Conservation (phyloP, 257 asterid genomes). For the Hygrophila difformis region DNA sequence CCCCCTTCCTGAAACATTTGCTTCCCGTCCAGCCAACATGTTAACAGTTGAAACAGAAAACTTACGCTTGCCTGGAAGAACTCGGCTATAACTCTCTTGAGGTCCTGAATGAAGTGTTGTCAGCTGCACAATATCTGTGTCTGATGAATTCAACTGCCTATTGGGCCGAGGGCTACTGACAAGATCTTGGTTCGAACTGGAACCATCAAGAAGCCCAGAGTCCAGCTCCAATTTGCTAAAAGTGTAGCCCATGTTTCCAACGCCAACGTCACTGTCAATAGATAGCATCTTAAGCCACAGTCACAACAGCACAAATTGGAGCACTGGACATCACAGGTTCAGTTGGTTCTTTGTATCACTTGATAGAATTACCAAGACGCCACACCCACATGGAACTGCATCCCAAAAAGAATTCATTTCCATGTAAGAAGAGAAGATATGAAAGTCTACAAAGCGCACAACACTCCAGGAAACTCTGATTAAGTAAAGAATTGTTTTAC, state of each 20-base stretch:
- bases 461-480: too few species aligned
- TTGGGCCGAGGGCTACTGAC: slow-evolving; percentile 18
- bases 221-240: slow-evolving; percentile 55
- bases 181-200: slow-evolving; percentile 42
- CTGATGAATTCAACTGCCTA: slow-evolving; percentile 30
- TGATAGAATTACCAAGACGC: slow-evolving; percentile 7
- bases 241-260: too few species aligned
- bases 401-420: background rate
- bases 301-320: slow-evolving; percentile 9
- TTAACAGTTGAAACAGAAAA: slow-evolving; percentile 45
- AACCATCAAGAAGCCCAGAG: slow-evolving; percentile 34
- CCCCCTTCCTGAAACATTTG: slow-evolving; percentile 56
- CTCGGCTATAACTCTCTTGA: slow-evolving; percentile 34
- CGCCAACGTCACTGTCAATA: slow-evolving; percentile 18
- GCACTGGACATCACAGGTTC: background rate
- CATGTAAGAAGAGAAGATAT: background rate
- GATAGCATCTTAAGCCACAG: slow-evolving; percentile 25
- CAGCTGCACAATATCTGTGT: slow-evolving; percentile 62
- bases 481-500: too few species aligned
- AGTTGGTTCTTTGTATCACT: slow-evolving; percentile 14
- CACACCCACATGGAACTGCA: slow-evolving; percentile 21
- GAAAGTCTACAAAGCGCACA: too few species aligned
- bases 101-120: slow-evolving; percentile 67
- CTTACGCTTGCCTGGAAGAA: slow-evolving; percentile 36
- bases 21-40: slow-evolving; percentile 80